These are phyloP conservation scores for Oleoguttula mirabilis DNA, from an alignment of 495 filamentous ascomycete genomes.

Conservation along the genomic window DNA sequence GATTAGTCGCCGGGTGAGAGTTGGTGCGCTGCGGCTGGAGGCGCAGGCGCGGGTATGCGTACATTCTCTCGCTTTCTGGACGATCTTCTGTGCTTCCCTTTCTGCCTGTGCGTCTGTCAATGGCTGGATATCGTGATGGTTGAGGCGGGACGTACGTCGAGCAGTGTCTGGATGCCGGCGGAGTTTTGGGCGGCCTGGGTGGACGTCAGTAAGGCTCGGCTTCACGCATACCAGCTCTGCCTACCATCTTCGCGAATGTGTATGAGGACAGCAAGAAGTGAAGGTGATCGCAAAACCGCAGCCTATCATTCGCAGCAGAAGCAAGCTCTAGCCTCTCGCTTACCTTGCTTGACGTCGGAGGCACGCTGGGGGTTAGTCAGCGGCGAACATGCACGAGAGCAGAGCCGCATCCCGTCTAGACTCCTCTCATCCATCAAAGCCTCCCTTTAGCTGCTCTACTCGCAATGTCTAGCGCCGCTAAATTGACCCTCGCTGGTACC, in stretches of 20 bases:
- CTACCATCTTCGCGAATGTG: too few species aligned
- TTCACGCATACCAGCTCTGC: too few species aligned
- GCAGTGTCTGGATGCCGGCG: constrained; percentile 91
- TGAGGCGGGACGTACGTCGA: constrained; percentile 59
- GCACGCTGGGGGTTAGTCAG: too few species aligned
- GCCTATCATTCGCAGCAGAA: not conserved
- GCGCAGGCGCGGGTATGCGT: constrained; percentile 19
- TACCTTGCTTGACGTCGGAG: too few species aligned
- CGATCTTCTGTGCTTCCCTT: constrained; percentile 97
- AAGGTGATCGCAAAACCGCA: too few species aligned
- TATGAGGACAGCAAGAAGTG: too few species aligned
- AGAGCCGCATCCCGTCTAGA: too few species aligned
- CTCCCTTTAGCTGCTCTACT: too few species aligned
- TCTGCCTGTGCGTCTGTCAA: constrained; percentile 59
- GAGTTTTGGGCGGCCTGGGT: constrained; percentile 92
- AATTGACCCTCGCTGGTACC: constrained; percentile 69
- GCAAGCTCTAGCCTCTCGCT: not conserved
- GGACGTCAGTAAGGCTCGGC: too few species aligned
- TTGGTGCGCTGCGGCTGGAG: not conserved
- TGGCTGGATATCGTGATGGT: not conserved
- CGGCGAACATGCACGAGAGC: too few species aligned
- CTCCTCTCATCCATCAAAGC: too few species aligned
- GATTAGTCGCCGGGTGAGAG: not conserved
- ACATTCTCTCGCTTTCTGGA: constrained; percentile 86
- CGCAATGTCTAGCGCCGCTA: constrained; percentile 88